Evolutionary conservation across 176 grass and related monocot species (phyloP), one percentile per base, ranked within the genome.

Genomic region (Elaeis guineensis): DNA sequence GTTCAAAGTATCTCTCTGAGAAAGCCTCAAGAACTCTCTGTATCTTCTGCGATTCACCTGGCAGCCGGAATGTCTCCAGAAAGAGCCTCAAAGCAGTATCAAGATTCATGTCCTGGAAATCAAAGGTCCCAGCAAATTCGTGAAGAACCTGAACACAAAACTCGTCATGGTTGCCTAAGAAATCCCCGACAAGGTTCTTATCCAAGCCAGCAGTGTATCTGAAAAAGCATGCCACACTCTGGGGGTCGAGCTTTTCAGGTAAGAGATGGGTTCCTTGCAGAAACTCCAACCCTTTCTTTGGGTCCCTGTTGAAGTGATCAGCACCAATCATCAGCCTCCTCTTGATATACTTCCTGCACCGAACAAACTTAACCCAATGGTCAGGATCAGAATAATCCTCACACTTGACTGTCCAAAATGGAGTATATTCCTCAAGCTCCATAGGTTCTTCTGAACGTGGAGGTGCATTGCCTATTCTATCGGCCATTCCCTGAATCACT

Each of bases 61-160:
- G 94, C 17, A 98, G 61, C 6, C 88, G 69, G 55, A 98, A 98
- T 49, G 94, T 93, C 58, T 98, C 88, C 69, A 98, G 75, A 76
- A 98, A 98, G 64, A 98, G 61, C 63, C 94, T 74, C 22, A 98
- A 78, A 69, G 88, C 94, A 55, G 94, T 98, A 82, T 93, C 94
- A 1, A 98, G 64, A 80, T 79, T 98, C 94, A 98, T 92, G 25
- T 82, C 82, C 21, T 79, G 55, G 25, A 98, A 93, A 78, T 98
- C 88, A 83, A 98, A 98, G 35, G 94, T 98, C 67, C 83, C 75
- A 67, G 88, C 84, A 71, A 92, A 98, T 73, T 98, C 88, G 73
- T 85, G 94, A 56, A 98, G 84, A 32, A 98, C 94, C 77, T 98
- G 87, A 72, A 98, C 94, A 74, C 88, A 98, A 81, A 98, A 98